Evolutionary conservation across 208 protist genomes (phyloP).

Genomic region (Trypanosoma platydactyli): DNA sequence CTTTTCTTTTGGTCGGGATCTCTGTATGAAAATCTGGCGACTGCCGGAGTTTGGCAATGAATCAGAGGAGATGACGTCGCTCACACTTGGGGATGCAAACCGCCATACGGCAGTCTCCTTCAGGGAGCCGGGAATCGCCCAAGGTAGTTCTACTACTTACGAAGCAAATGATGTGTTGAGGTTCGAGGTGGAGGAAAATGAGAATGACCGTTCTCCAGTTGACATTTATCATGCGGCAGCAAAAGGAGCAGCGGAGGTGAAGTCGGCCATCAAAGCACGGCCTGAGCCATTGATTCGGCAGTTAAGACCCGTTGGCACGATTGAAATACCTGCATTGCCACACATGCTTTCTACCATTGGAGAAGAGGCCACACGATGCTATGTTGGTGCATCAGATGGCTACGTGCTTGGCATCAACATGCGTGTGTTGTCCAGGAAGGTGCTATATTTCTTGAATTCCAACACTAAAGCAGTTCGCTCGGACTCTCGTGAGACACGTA

Average conservation of each 20-base stretch:
- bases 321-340: conserved; percentile 61
- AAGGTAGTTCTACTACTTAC: not conserved
- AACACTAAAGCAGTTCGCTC: conserved; percentile 45
- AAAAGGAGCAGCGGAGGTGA: conserved; percentile 13
- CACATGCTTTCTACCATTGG: conserved; percentile 29
- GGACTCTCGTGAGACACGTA: conserved; percentile 39
- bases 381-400: conserved; percentile 59
- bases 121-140: conserved; percentile 29
- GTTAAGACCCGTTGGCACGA: conserved; percentile 45
- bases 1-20: conserved; percentile 61
- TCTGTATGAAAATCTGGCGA: conserved; percentile 65
- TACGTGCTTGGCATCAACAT: conserved; percentile 65
- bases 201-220: not conserved
- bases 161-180: not conserved
- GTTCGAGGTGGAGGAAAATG: not conserved
- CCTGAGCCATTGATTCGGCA: conserved; percentile 42
- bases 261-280: conserved; percentile 62
- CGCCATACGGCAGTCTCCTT: conserved; percentile 48
- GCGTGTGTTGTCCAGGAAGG: conserved; percentile 39
- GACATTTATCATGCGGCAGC: conserved; percentile 18
- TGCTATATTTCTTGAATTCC: conserved; percentile 46
- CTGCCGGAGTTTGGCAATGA: conserved; percentile 57
- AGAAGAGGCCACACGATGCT: conserved; percentile 35
- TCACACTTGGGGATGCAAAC: conserved; percentile 4
- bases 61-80: conserved; percentile 33